Evolutionary conservation across 306 rosid species (phyloP).

Genomic region (Fragaria ananassa): DNA sequence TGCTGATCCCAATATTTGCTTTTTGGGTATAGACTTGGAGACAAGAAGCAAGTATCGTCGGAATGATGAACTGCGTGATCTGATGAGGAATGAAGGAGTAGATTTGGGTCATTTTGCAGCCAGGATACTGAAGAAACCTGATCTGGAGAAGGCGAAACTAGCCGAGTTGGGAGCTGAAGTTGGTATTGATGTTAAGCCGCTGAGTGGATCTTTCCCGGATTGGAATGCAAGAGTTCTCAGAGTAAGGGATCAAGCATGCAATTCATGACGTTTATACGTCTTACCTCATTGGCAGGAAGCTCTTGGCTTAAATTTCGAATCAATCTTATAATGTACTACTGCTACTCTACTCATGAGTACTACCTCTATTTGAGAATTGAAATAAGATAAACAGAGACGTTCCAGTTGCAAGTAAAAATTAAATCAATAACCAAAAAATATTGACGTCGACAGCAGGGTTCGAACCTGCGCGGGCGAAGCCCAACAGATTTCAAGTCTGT

Average conservation of each 20-base stretch:
- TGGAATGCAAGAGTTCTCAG: not conserved
- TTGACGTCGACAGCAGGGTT: too few species aligned
- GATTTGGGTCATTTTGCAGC: constrained; percentile 5
- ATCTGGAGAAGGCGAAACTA: not conserved
- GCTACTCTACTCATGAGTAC: too few species aligned
- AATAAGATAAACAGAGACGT: too few species aligned
- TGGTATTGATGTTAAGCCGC: constrained; percentile 2
- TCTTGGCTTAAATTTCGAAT: not conserved
- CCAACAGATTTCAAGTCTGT: not conserved
- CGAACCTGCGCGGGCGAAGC: too few species aligned
- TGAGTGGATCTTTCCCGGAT: not conserved
- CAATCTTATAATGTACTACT: too few species aligned
- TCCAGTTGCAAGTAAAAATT: too few species aligned
- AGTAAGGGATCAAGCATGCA: not conserved
- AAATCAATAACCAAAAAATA: too few species aligned
- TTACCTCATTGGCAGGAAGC: not conserved
- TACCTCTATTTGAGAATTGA: too few species aligned
- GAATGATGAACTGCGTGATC: not conserved
- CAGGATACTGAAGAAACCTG: constrained; percentile 5
- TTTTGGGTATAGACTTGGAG: not conserved
- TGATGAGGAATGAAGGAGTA: not conserved
- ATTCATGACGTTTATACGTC: constrained; percentile 3
- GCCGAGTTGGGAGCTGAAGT: not conserved
- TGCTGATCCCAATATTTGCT: not conserved
- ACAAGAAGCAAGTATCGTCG: not conserved